These are phyloP conservation scores for Vigna mungo DNA, from an alignment of 306 rosid genomes.

Conservation along the genomic window DNA sequence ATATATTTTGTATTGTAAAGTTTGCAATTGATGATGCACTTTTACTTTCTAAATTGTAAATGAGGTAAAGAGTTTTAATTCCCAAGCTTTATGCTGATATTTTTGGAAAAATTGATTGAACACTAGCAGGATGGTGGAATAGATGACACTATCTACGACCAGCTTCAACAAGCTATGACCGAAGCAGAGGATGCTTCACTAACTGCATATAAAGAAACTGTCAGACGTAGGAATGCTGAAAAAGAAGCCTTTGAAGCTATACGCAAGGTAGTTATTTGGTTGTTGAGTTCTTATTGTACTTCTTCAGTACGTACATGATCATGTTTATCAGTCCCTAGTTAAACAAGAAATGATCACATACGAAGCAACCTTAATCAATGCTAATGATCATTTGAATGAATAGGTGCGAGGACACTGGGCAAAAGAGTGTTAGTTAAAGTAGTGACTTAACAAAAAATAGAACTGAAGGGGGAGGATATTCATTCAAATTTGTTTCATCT, in stretches of 20 bases:
- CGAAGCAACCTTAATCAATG: not conserved
- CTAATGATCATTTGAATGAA: constrained; percentile 30
- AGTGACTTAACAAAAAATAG: not conserved
- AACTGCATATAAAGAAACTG: constrained; percentile 70
- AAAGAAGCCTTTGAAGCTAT: constrained; percentile 78
- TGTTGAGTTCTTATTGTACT: constrained; percentile 20
- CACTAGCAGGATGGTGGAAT: constrained; percentile 74
- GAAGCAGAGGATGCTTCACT: constrained; percentile 77
- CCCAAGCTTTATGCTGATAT: constrained; percentile 8
- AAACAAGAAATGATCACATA: constrained; percentile 15
- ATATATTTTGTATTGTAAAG: constrained; percentile 7
- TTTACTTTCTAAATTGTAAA: constrained; percentile 18
- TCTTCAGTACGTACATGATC: constrained; percentile 22
- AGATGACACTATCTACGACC: constrained; percentile 67
- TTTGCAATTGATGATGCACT: constrained; percentile 35
- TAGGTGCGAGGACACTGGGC: not conserved
- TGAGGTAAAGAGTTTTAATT: not conserved
- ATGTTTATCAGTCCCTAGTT: not conserved
- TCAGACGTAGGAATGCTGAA: constrained; percentile 80
- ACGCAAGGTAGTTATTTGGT: constrained; percentile 61
- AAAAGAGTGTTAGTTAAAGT: not conserved
- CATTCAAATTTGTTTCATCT: not conserved
- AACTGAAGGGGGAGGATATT: not conserved
- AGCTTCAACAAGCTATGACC: constrained; percentile 65
- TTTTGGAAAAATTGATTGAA: constrained; percentile 39